Base-by-base conservation (phyloP, 805 yeast species). In the Kodamaea nitidulidarum region DNA sequence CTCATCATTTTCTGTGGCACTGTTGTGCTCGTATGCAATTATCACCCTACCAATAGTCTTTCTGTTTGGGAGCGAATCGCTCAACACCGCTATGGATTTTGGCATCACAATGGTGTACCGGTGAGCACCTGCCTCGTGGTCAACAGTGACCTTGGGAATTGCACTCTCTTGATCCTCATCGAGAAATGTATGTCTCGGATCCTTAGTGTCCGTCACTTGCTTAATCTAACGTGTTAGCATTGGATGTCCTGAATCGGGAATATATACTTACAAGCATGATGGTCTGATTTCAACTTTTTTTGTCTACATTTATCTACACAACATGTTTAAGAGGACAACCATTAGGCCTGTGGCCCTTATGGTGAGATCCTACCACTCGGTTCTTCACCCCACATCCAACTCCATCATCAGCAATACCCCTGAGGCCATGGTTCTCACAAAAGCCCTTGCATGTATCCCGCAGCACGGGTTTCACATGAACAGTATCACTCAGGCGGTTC, bases 101-200 rank as follows among this genome's bases (percentile, higher is more conserved):
- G 58, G 61, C 11, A 49, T 43, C 29, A 52, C 47, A 7, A 55
- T 36, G 20, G 45, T 44, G n/a, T 34, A 42, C 5, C 32, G 32
- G 27, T 31, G 24, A 2, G 38, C 7, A 16, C 14, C 7, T 12
- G 32, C 11, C 15, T 30, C 8, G 31, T 25, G 28, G 4, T 44
- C 32, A 5, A 41, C 21, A 18, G 22, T 9, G 12, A 38, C 22
- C 6, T 27, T 52, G 3, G 47, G 61, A 42, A 39, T 43, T 34
- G 39, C 35, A 2, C 60, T 56, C n/a, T 48, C 47, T 10, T 42
- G 47, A 14, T 52, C 60, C 25, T 54, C 59, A 7, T 63, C 71
- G 33, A 73, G 77, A 18, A 78, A 50, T 7, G 67, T 45, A 52
- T 78, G 81, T 44, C 83, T 71, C 14, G 77, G 73, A n/a, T 70